phyloP scores from a whole-genome alignment of 495 filamentous ascomycete species.

The Penicillium egyptiacum region DNA sequence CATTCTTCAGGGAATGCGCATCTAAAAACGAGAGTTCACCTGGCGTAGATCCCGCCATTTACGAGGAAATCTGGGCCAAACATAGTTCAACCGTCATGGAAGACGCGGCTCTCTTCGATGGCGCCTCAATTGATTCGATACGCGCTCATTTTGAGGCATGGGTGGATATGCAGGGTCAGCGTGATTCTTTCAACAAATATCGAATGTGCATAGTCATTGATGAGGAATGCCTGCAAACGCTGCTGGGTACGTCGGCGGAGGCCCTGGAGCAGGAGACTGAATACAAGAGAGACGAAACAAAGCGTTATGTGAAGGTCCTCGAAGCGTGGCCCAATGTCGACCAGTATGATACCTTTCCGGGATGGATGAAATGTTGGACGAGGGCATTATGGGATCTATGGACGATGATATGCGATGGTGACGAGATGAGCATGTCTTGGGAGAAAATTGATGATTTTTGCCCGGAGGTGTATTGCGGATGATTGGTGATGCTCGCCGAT shows the following conservation, averaged over 20 bases:
- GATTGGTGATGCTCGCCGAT: too few relatives aligned
- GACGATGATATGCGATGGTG: too few relatives aligned
- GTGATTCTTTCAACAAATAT: not conserved
- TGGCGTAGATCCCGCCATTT: too few relatives aligned
- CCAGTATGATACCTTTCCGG: too few relatives aligned
- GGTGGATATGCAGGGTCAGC: slow-evolving; percentile 14
- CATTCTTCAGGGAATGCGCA: not conserved
- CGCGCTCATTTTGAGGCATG: slow-evolving; percentile 20
- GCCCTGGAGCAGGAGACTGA: not conserved
- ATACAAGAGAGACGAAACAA: too few relatives aligned
- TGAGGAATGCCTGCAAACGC: slow-evolving; percentile 14
- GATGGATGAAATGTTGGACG: too few relatives aligned
- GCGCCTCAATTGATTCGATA: slow-evolving; percentile 15
- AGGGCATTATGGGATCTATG: too few relatives aligned
- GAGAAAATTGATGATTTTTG: too few relatives aligned
- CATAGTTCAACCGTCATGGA: slow-evolving; percentile 11
- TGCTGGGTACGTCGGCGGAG: slow-evolving; percentile 5
- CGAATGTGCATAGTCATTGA: slow-evolving; percentile 16
- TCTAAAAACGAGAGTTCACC: not conserved
- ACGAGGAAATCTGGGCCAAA: slow-evolving; percentile 5
- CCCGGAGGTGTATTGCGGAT: too few relatives aligned
- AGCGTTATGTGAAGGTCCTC: slow-evolving; percentile 16
- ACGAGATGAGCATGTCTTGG: too few relatives aligned
- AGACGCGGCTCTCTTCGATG: slow-evolving; percentile 12
- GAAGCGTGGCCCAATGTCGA: too few relatives aligned